Conservation (phyloP, 345 rosid genomes). For the Dovyalis caffra region DNA sequence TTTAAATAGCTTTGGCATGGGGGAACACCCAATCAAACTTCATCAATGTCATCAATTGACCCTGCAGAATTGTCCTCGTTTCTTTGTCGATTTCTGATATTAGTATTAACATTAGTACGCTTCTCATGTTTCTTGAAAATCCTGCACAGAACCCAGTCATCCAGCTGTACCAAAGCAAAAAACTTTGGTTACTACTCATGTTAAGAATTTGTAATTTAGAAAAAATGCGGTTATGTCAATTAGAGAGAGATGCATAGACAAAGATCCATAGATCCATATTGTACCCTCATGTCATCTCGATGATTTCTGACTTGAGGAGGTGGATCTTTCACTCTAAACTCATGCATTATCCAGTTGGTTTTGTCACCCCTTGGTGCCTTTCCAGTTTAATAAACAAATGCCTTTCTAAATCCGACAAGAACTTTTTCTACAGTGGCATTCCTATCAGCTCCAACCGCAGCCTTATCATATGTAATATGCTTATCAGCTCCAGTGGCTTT, state of each 20-base stretch:
- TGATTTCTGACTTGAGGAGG: background rate
- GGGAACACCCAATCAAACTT: conserved; percentile 83
- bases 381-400: conserved; percentile 19
- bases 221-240: background rate
- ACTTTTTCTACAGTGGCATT: background rate
- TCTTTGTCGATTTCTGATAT: background rate
- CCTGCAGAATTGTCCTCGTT: background rate
- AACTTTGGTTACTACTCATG: background rate
- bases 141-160: conserved; percentile 28
- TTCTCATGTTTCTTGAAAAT: conserved; percentile 15
- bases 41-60: conserved; percentile 8
- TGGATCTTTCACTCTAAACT: conserved; percentile 1
- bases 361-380: conserved; percentile 17
- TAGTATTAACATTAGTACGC: background rate
- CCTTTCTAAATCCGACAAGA: background rate
- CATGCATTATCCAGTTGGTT: conserved; percentile 36
- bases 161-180: conserved; percentile 19
- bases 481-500: conserved; percentile 30
- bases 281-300: conserved; percentile 24
- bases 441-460: conserved; percentile 10
- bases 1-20: conserved; percentile 84
- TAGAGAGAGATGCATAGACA: too few species aligned
- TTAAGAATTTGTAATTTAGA: background rate
- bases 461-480: too few species aligned
- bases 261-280: background rate